Evolutionary conservation across 306 rosid species (phyloP).

Genomic region (Fragaria ananassa): DNA sequence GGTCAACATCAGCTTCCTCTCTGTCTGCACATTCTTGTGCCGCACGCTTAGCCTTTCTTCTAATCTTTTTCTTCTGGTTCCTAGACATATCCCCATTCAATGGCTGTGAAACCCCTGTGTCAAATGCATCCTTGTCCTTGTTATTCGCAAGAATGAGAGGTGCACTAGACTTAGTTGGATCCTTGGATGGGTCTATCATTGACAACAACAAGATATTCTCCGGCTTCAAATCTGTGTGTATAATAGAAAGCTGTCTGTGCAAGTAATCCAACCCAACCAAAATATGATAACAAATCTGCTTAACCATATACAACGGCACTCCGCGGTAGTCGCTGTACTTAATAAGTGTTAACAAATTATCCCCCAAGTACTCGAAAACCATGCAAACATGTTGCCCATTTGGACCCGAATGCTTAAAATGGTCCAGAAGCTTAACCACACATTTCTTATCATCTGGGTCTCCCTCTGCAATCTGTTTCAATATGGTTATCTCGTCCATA

Average conservation of each 20-base stretch:
- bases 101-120: conserved; percentile 40
- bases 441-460: conserved; percentile 76
- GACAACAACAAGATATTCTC: conserved; percentile 82
- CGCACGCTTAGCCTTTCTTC: conserved; percentile 90
- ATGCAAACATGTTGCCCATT: conserved; percentile 95
- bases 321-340: conserved; percentile 82
- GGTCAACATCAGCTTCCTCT: conserved; percentile 51
- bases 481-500: conserved; percentile 86
- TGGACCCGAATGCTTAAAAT: conserved; percentile 94
- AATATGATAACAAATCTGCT: conserved; percentile 82
- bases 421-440: conserved; percentile 94
- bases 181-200: conserved; percentile 76
- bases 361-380: conserved; percentile 95
- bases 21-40: conserved; percentile 74
- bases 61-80: conserved; percentile 83
- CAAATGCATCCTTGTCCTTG: conserved; percentile 55
- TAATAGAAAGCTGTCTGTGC: conserved; percentile 84
- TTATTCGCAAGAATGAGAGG: conserved; percentile 57
- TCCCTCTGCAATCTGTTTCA: conserved; percentile 91
- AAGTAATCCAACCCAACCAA: conserved; percentile 93
- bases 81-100: conserved; percentile 67
- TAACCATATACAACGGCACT: conserved; percentile 75
- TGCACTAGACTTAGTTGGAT: conserved; percentile 65
- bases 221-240: conserved; percentile 94
- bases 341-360: conserved; percentile 82